Evolutionary conservation across 371 early-diverging fungal species (phyloP), one percentile per base, ranked within the genome.

Genomic region (Thermomucor indicae-seudaticae): DNA sequence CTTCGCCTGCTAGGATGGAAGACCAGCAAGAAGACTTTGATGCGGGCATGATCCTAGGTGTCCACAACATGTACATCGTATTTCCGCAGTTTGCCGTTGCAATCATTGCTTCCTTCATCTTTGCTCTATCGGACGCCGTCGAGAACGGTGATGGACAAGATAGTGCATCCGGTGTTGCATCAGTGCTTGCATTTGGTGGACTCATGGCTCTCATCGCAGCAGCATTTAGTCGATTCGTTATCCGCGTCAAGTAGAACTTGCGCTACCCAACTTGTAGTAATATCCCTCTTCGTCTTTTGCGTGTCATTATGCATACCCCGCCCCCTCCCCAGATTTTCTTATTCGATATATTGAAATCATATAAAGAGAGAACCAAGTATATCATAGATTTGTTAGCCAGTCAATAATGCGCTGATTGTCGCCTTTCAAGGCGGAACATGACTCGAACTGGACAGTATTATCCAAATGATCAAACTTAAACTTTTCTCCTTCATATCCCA

Each of bases 41-140:
- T 49, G 79, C 82, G 0, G 91, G 91, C 4, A 73, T 86, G 65
- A 79, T 89, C 4, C 60, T 92, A 6, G 92, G 91, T 1, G 86
- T 92, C 11, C 89, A 89, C 54, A 92, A 92, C 57, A 80, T 90
- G 69, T 90, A 88, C 50, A 83, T 92, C 49, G 90, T 89, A 3
- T 70, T 89, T 40, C 92, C 92, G 4, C 92, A 92, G 53, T 84
- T 84, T 66, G 72, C 65, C 2, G 79, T 80, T 16, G 79, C 84
- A 2, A 53, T 80, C 49, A 72, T 80, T 7, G 70, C 81, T 6
- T 65, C 80, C 4, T 51, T 72, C 32, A 70, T 84, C 6, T 81
- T 84, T 60, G 73, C 70, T 0, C 51, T 70, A 27, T 57, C 76
- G 4, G 72, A 73, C 19, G 54, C 68, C 6, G 52, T 56, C 8